Evolutionary conservation across 202 grass and related monocot species (phyloP).

Genomic region (Cymbopogon flexuosus): DNA sequence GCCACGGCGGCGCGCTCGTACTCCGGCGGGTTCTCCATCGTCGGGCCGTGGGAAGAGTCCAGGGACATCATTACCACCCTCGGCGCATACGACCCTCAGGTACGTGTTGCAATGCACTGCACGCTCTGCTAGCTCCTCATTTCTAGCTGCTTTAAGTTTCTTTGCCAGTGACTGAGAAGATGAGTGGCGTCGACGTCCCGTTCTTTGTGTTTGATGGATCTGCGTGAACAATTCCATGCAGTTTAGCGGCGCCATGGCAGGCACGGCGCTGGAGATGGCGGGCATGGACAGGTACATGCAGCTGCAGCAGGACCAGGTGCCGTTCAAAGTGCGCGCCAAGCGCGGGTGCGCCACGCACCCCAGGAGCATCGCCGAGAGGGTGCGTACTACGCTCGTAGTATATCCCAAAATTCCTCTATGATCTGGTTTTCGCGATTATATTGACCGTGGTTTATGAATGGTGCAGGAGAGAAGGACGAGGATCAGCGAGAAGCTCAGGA

Average conservation of each 20-base stretch:
- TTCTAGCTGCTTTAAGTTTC: neutral
- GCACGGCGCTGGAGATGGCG: constrained; percentile 45
- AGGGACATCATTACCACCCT: constrained; percentile 64
- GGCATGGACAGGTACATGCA: constrained; percentile 65
- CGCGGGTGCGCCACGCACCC: constrained; percentile 89
- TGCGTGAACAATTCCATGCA: neutral
- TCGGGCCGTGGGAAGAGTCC: constrained; percentile 54
- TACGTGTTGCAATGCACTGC: neutral
- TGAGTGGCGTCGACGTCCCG: neutral
- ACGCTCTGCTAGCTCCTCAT: no score
- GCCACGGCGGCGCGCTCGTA: constrained; percentile 32
- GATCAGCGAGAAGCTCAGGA: constrained; percentile 85
- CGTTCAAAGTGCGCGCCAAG: constrained; percentile 85
- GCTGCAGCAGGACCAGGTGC: constrained; percentile 64
- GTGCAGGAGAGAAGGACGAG: constrained; percentile 75
- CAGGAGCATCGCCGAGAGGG: constrained; percentile 91
- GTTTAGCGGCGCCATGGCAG: constrained; percentile 37
- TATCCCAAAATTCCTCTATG: neutral
- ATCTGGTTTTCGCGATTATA: neutral
- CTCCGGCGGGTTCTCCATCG: constrained; percentile 65
- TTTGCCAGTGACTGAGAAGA: neutral
- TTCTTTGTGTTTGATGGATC: neutral
- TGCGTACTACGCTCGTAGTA: constrained; percentile 6
- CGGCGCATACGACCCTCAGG: constrained; percentile 69
- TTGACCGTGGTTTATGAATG: neutral